A percentile compares a stretch with the other conserved stretches of the same genome.
phyloP scores from a whole-genome alignment of 148 eudicot genomes.

The Rhododendron vialii region DNA sequence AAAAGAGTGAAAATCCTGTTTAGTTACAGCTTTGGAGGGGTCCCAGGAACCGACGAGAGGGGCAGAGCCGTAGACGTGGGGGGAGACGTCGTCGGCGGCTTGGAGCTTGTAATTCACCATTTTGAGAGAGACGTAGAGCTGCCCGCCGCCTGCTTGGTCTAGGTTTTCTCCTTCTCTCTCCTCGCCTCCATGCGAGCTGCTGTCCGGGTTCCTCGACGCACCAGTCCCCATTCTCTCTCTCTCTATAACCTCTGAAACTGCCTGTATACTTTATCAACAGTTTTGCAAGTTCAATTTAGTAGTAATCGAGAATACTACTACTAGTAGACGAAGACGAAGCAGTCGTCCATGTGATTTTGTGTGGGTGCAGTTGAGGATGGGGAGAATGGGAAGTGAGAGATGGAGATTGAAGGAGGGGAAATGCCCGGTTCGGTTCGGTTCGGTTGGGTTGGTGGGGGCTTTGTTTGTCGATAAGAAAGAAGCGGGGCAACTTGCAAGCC shows the following conservation, averaged over 20 bases:
- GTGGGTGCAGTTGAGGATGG: not conserved
- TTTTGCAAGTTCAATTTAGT: not conserved
- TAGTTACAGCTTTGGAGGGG: conserved; percentile 62
- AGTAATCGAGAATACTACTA: not conserved
- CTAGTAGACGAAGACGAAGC: not conserved
- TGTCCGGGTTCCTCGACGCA: conserved; percentile 45
- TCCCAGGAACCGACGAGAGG: conserved; percentile 94
- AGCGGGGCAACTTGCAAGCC: not conserved
- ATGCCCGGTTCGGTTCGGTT: not conserved
- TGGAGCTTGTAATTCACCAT: conserved; percentile 67
- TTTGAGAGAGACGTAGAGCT: conserved; percentile 79
- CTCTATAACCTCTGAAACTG: not conserved
- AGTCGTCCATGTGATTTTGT: not conserved
- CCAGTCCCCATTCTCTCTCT: conserved; percentile 62
- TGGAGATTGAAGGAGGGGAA: not conserved
- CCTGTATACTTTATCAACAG: not conserved
- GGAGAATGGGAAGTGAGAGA: conserved; percentile 4
- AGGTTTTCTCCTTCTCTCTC: conserved; percentile 31
- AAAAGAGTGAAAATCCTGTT: not conserved
- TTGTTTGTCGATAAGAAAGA: not conserved
- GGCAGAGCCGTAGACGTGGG: conserved; percentile 88
- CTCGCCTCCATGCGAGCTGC: conserved; percentile 49
- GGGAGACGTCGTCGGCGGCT: conserved; percentile 49
- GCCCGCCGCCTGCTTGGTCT: conserved; percentile 47
- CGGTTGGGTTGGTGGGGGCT: too few relatives aligned